Percentiles rank a stretch among this genome's conserved stretches.
Conservation (phyloP, 495 filamentous ascomycete species). For the Lophiotrema nucula region DNA sequence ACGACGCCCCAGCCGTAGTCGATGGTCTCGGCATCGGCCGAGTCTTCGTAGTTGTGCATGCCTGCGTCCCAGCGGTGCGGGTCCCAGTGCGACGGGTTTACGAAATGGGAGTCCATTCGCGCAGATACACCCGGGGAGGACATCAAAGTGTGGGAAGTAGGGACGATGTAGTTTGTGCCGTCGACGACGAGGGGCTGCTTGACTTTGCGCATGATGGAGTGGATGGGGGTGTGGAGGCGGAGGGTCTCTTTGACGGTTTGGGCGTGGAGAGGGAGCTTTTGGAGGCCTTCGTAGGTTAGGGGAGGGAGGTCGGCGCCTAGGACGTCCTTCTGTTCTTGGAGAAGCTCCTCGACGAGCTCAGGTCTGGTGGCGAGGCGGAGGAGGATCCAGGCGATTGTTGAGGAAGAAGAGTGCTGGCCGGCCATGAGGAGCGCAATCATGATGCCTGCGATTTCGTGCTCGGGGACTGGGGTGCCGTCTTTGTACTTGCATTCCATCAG, state of each 20-base stretch:
- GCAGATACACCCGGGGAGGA: slow-evolving; percentile 77
- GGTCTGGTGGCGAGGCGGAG: slow-evolving; percentile 57
- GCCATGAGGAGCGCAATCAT: slow-evolving; percentile 69
- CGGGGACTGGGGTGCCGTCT: slow-evolving; percentile 59
- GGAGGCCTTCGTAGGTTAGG: slow-evolving; percentile 56
- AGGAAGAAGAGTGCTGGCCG: slow-evolving; percentile 63
- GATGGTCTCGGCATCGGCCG: slow-evolving; percentile 70
- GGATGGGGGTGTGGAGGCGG: slow-evolving; percentile 63
- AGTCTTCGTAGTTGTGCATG: slow-evolving; percentile 46
- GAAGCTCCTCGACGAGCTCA: slow-evolving; percentile 58
- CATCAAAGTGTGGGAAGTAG: slow-evolving; percentile 71
- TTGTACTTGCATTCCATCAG: slow-evolving; percentile 65
- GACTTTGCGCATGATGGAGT: slow-evolving; percentile 61
- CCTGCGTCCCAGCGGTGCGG: slow-evolving; percentile 76
- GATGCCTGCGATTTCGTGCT: slow-evolving; percentile 63
- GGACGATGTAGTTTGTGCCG: slow-evolving; percentile 76
- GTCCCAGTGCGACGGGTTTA: slow-evolving; percentile 77
- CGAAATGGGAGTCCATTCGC: slow-evolving; percentile 70
- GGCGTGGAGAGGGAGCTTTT: slow-evolving; percentile 54
- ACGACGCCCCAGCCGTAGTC: slow-evolving; percentile 96
- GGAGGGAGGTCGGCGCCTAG: slow-evolving; percentile 52
- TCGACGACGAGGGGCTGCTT: slow-evolving; percentile 64
- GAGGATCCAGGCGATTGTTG: slow-evolving; percentile 61
- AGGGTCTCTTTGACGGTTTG: slow-evolving; percentile 63
- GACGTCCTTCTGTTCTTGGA: slow-evolving; percentile 53